These are phyloP conservation scores for Xylaria sp. DNA, from an alignment of 2,329 filamentous ascomycete genomes.

Conservation along the genomic window DNA sequence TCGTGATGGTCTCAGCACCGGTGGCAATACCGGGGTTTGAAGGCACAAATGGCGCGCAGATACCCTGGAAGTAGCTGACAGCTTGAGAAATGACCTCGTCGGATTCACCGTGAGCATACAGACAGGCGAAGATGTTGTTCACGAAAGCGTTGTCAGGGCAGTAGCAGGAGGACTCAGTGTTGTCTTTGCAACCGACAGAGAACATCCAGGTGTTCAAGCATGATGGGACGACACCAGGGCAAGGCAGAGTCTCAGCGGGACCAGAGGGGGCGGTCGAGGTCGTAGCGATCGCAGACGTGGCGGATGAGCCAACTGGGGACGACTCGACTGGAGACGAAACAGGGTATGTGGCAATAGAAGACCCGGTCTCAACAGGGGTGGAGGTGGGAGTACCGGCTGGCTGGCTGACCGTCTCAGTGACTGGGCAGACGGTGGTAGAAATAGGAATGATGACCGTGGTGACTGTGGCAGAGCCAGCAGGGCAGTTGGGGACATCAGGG, in stretches of 20 bases:
- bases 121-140: conserved; percentile 81
- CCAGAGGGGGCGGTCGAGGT: conserved; percentile 46
- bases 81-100: conserved; percentile 75
- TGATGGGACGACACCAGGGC: conserved; percentile 80
- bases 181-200: conserved; percentile 79
- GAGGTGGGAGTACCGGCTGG: conserved; percentile 9
- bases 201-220: conserved; percentile 94
- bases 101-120: conserved; percentile 78
- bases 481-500: conserved; percentile 63
- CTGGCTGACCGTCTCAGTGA: conserved; percentile 62
- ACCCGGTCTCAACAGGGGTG: conserved; percentile 9
- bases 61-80: conserved; percentile 87
- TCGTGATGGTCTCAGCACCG: conserved; percentile 72
- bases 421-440: conserved; percentile 70
- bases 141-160: conserved; percentile 84
- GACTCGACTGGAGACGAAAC: conserved; percentile 42
- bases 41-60: conserved; percentile 81
- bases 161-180: conserved; percentile 86
- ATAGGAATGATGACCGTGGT: conserved; percentile 66
- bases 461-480: conserved; percentile 56
- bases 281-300: conserved; percentile 48
- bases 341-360: conserved; percentile 36
- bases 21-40: conserved; percentile 89
- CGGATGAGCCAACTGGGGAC: conserved; percentile 44
- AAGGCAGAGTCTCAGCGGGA: conserved; percentile 61